Evolutionary conservation across 164 flowering plant genomes (phyloP), one percentile per base, ranked within the genome.

Genomic region (Vitis cinerea): DNA sequence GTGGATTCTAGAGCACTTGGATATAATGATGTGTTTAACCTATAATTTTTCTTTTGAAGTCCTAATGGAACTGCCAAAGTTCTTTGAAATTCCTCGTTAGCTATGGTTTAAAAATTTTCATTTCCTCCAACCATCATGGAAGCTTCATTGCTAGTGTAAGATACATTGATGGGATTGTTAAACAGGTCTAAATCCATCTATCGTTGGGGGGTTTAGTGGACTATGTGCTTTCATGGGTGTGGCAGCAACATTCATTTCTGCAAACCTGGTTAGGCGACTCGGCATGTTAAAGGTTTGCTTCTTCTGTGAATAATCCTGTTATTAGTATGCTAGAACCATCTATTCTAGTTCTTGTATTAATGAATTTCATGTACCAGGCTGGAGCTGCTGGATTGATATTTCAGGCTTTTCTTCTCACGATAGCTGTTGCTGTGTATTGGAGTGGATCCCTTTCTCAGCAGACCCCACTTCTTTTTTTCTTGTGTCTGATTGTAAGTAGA

Each of bases 141-240:
- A 37, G 44, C 16, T 4, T 50, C 48, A 27, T 27, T n/a, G 13
- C 53, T 3, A 44, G 63, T 23, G 23, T 31, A 69, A 60, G 7
- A 16, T 62, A 27, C 59, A n/a, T 2, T 51, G 16, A 54, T 65
- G 59, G 66, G 19, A 0, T 47, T 66, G 13, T 75, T 71, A 65
- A n/a, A 70, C 91, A 93, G 98, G 97, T 77, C 68, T 96, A 50
- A 88, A 87, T 80, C 95, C 99, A 63, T 88, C 97, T 29, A 75
- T 96, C 15, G 85, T 93, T 78, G 99, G 98, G 12, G 95, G 87
- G 15, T 93, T 96, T 68, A 90, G 97, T 84, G 97, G 98, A 73
- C 75, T 93, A 74, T 96, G 98, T 82, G 97, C 98, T 75, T 88
- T 90, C 75, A 90, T 96, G 97, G 99, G 99, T 51, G 91, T 96